These are phyloP conservation scores for Chaetomium sp. DNA, from an alignment of 2,329 filamentous ascomycete species.

Conservation along the genomic window DNA sequence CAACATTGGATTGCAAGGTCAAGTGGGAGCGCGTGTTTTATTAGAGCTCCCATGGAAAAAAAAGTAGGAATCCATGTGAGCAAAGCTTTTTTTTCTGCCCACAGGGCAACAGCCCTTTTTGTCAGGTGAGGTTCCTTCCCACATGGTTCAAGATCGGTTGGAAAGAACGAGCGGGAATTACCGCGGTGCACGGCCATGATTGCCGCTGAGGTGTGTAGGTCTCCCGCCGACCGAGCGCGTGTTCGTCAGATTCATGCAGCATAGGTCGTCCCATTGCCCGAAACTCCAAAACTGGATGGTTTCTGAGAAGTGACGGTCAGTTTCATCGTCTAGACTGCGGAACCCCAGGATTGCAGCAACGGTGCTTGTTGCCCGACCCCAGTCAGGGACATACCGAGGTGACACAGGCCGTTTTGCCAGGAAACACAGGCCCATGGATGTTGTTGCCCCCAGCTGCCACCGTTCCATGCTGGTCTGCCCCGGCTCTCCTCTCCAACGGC, in stretches of 20 bases:
- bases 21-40: not conserved
- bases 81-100: not conserved
- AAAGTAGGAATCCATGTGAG: not conserved
- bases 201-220: not conserved
- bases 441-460: not conserved
- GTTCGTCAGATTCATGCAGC: slow-evolving; percentile 27
- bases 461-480: not conserved
- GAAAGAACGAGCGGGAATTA: slow-evolving; percentile 9
- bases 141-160: not conserved
- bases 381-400: slow-evolving; percentile 6
- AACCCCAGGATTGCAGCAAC: not conserved
- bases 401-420: slow-evolving; percentile 13
- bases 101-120: not conserved
- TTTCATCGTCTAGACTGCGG: not conserved
- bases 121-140: not conserved
- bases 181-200: slow-evolving; percentile 9
- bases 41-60: not conserved
- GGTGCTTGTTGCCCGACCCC: not conserved
- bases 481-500: not conserved
- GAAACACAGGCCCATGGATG: slow-evolving; percentile 15
- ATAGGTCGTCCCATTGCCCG: not conserved
- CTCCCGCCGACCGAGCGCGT: not conserved
- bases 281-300: not conserved
- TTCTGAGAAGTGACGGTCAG: not conserved
- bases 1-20: not conserved